phyloP scores from a whole-genome alignment of 495 filamentous ascomycete genomes.

The Thozetella sp. region DNA sequence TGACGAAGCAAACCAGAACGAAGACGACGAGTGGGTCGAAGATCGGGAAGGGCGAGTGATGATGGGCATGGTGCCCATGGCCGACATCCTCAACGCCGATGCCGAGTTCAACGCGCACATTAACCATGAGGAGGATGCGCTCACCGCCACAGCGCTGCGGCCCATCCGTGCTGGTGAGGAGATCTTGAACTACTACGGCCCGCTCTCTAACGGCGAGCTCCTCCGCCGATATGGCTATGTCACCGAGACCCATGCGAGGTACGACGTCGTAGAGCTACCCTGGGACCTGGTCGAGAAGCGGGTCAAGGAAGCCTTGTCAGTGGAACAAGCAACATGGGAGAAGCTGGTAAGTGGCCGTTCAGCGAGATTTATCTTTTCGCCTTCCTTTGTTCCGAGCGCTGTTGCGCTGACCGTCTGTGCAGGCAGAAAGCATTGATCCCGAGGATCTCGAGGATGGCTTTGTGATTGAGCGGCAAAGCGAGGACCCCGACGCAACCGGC shows the following conservation, averaged over 20 bases:
- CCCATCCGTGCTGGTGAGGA: constrained; percentile 72
- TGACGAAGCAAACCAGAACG: constrained; percentile 55
- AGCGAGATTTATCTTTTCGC: constrained; percentile 7
- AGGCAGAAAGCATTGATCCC: constrained; percentile 22
- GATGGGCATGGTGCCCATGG: constrained; percentile 91
- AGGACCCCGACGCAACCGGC: constrained; percentile 37
- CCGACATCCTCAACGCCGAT: constrained; percentile 92
- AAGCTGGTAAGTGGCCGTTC: constrained; percentile 40
- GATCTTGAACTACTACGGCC: constrained; percentile 90
- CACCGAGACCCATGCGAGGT: constrained; percentile 70
- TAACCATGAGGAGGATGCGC: constrained; percentile 64
- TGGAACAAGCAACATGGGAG: constrained; percentile 41
- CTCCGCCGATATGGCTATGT: constrained; percentile 90
- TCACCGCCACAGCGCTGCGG: constrained; percentile 70
- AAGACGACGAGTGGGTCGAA: constrained; percentile 64
- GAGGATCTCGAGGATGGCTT: constrained; percentile 46
- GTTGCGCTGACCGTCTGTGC: not conserved
- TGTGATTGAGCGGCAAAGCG: constrained; percentile 41
- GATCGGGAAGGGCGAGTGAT: constrained; percentile 63
- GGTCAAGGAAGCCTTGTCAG: constrained; percentile 38
- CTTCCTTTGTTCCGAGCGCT: constrained; percentile 6
- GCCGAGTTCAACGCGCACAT: constrained; percentile 80
- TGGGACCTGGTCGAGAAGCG: constrained; percentile 50
- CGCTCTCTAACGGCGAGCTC: constrained; percentile 78
- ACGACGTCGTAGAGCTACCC: constrained; percentile 82